These are phyloP conservation scores for Claviceps lovelessii DNA, from an alignment of 2,329 filamentous ascomycete genomes.

Conservation along the genomic window DNA sequence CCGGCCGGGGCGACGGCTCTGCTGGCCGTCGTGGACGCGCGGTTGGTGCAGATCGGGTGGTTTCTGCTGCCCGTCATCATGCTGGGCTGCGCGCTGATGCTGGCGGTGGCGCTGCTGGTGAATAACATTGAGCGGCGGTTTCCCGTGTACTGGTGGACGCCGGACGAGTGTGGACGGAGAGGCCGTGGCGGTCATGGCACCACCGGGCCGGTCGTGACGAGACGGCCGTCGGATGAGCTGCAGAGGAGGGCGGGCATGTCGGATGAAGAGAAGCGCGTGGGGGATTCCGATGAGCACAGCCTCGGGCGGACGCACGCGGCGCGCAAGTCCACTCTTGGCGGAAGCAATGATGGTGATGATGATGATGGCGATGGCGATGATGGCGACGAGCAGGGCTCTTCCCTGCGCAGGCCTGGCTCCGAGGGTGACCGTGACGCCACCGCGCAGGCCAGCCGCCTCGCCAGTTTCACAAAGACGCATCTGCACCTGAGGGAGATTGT, in stretches of 20 bases:
- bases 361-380: too few relatives aligned
- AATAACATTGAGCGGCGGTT: constrained; percentile 57
- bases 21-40: constrained; percentile 46
- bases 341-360: not conserved
- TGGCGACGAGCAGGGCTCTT: not conserved
- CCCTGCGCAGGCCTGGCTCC: not conserved
- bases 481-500: constrained; percentile 17
- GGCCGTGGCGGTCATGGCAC: too few relatives aligned
- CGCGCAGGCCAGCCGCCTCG: constrained; percentile 5
- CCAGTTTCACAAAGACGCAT: constrained; percentile 4
- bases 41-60: constrained; percentile 49
- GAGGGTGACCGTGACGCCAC: not conserved
- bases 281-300: not conserved
- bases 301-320: not conserved
- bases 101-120: constrained; percentile 45
- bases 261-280: constrained; percentile 5
- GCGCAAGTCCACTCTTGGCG: too few relatives aligned
- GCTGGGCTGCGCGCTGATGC: constrained; percentile 46
- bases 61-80: constrained; percentile 48
- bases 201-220: constrained; percentile 2
- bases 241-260: not conserved
- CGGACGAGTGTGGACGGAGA: constrained; percentile 16
- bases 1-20: constrained; percentile 63
- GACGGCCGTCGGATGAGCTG: constrained; percentile 4
- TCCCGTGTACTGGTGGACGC: constrained; percentile 58